Conservation (phyloP, 2,329 filamentous ascomycete species). For the Zymoseptoria passerinii region DNA sequence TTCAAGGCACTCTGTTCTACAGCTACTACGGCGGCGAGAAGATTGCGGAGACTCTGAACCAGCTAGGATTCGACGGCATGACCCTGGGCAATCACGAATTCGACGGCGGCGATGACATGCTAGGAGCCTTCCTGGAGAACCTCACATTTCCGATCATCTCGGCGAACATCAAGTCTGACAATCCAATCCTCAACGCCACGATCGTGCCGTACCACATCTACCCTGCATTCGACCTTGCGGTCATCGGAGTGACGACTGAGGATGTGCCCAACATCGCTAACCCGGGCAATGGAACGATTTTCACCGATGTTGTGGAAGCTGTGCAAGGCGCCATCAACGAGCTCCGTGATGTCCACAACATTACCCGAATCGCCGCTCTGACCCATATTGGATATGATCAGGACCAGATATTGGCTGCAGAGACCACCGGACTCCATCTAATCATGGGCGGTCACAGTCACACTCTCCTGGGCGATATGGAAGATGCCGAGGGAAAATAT, state of each 20-base stretch:
- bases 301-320: conserved; percentile 49
- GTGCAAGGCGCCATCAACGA: conserved; percentile 55
- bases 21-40: conserved; percentile 59
- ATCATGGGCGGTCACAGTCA: conserved; percentile 56
- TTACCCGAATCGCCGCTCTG: conserved; percentile 57
- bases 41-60: conserved; percentile 58
- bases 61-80: conserved; percentile 60
- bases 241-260: conserved; percentile 57
- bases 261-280: conserved; percentile 51
- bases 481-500: conserved; percentile 51
- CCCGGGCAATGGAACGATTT: conserved; percentile 50
- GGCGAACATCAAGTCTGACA: conserved; percentile 54
- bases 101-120: conserved; percentile 54
- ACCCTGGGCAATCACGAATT: conserved; percentile 61
- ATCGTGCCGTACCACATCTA: conserved; percentile 61
- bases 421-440: conserved; percentile 56
- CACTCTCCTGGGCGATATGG: conserved; percentile 53
- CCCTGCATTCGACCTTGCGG: conserved; percentile 50
- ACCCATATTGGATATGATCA: conserved; percentile 61
- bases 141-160: conserved; percentile 57
- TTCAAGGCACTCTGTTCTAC: conserved; percentile 61
- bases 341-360: conserved; percentile 53
- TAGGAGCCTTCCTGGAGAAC: conserved; percentile 55
- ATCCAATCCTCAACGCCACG: conserved; percentile 51
- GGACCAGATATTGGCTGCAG: conserved; percentile 52